Evolutionary conservation across 805 yeast species (phyloP).

Genomic region (Nakazawaea peltata): DNA sequence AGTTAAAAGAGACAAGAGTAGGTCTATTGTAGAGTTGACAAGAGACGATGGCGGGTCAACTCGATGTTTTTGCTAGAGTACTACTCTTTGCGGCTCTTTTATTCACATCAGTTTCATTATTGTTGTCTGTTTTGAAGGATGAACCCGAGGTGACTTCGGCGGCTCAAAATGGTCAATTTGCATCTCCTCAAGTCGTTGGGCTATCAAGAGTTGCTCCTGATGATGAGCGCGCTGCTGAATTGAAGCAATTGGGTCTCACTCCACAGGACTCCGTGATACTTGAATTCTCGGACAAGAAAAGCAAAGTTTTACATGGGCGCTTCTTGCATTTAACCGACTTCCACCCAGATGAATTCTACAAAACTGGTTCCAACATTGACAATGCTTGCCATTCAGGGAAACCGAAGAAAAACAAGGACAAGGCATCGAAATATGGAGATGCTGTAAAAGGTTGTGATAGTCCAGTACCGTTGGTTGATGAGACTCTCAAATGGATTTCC

Average conservation of each 20-base stretch:
- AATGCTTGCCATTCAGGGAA: constrained; percentile 45
- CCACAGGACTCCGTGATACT: background rate
- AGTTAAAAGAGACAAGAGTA: too few relatives aligned
- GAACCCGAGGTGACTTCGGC: too few relatives aligned
- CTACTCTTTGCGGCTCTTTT: too few relatives aligned
- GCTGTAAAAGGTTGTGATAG: constrained; percentile 75
- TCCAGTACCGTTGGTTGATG: constrained; percentile 51
- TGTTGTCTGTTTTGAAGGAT: too few relatives aligned
- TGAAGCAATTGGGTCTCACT: background rate
- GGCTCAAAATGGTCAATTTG: too few relatives aligned
- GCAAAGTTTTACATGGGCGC: constrained; percentile 50
- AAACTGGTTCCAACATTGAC: constrained; percentile 39
- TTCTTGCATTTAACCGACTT: constrained; percentile 83
- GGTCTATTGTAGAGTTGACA: too few relatives aligned
- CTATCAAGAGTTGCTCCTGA: background rate
- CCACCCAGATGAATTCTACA: constrained; percentile 72
- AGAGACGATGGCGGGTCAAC: too few relatives aligned
- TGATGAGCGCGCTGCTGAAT: background rate
- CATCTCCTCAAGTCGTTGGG: too few relatives aligned
- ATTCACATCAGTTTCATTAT: too few relatives aligned
- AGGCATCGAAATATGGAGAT: constrained; percentile 65
- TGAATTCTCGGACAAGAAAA: background rate
- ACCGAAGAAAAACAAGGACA: constrained; percentile 30
- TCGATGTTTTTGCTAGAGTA: too few relatives aligned
- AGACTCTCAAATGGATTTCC: constrained; percentile 61